Evolutionary conservation across 768 basidiomycete genomes (phyloP).

Genomic region (Amanita pseudoporphyria): DNA sequence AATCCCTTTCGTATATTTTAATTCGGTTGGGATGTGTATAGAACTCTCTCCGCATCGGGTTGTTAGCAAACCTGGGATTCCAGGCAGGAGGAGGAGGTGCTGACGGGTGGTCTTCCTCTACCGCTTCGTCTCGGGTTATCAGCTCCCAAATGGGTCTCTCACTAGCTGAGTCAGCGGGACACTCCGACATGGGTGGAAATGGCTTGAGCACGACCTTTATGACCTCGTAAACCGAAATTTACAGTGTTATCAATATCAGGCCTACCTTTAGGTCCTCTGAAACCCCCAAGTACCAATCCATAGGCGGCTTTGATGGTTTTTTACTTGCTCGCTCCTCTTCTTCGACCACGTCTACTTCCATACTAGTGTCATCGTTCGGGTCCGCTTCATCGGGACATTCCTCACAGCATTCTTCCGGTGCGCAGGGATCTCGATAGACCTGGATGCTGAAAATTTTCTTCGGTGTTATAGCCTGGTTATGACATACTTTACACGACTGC

Average conservation of each 20-base stretch:
- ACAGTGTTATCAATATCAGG: neutral
- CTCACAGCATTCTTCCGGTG: neutral
- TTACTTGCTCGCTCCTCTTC: neutral
- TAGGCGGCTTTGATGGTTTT: neutral
- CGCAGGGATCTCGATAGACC: neutral
- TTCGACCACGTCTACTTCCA: neutral
- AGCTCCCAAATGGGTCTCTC: slow-evolving; percentile 5
- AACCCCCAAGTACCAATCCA: slow-evolving; percentile 6
- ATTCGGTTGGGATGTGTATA: neutral
- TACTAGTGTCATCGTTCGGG: neutral
- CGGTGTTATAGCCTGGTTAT: no score
- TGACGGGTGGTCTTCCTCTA: neutral
- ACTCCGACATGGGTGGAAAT: slow-evolving; percentile 1
- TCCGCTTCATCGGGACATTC: neutral
- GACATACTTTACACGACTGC: no score
- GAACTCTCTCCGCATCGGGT: neutral
- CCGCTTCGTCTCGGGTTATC: slow-evolving; percentile 1
- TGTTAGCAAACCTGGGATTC: neutral
- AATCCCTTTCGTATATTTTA: neutral
- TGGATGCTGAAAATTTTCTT: neutral
- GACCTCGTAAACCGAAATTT: neutral
- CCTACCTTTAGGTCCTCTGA: slow-evolving; percentile 4
- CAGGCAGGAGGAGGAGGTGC: neutral
- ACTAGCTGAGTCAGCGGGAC: neutral
- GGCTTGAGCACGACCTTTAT: slow-evolving; percentile 2